Conservation (phyloP, 305 asterid genomes). For the Rubia tinctorum region DNA sequence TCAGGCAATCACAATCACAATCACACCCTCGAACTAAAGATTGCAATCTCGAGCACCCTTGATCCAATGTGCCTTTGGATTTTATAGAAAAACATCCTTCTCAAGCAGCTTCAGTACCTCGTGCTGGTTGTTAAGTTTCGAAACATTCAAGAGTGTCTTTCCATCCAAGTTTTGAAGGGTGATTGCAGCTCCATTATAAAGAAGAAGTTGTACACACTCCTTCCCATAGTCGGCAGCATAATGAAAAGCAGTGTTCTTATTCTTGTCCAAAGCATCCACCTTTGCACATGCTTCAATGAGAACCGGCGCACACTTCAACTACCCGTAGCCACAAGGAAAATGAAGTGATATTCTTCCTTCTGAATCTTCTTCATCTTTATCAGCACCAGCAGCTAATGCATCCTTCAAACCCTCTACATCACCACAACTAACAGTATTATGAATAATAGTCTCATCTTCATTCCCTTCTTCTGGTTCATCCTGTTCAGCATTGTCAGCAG, state of each 20-base stretch:
- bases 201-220: slow-evolving; percentile 79
- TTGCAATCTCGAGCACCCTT: slow-evolving; percentile 19
- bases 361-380: no score
- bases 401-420: no score
- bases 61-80: neutral
- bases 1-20: slow-evolving; percentile 24
- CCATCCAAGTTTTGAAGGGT: slow-evolving; percentile 97
- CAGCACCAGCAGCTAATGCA: no score
- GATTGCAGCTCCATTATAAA: slow-evolving; percentile 95
- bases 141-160: slow-evolving; percentile 96
- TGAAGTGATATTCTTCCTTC: slow-evolving; percentile 99
- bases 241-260: slow-evolving; percentile 97
- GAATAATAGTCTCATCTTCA: no score
- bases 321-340: slow-evolving; percentile 99
- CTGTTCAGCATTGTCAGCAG: slow-evolving; percentile 53
- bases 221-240: slow-evolving; percentile 98
- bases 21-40: slow-evolving; percentile 23
- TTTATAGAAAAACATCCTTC: slow-evolving; percentile 88
- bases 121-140: slow-evolving; percentile 81
- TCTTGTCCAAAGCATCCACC: slow-evolving; percentile 93
- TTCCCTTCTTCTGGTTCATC: slow-evolving; percentile 14
- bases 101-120: slow-evolving; percentile 89
- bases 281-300: slow-evolving; percentile 95
- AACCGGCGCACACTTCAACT: slow-evolving; percentile 83
- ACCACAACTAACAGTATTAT: no score